A percentile compares a stretch with the other conserved stretches of the same genome.
Evolutionary conservation across 2,329 filamentous ascomycete genomes (phyloP).

Genomic region (Penicillium polonicum): DNA sequence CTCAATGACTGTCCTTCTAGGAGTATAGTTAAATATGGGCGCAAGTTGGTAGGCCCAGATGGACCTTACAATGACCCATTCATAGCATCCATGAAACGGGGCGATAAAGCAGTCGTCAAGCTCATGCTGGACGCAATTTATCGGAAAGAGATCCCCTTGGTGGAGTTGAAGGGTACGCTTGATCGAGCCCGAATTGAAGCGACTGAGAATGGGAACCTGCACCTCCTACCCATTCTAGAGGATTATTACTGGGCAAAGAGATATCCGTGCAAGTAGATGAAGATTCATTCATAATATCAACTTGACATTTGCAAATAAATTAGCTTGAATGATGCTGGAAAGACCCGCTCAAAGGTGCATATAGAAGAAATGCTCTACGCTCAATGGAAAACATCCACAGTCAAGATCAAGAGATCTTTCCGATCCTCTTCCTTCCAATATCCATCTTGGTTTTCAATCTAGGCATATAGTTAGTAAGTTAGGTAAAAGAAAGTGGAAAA

Average conservation of each 20-base stretch:
- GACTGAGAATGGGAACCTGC: background rate
- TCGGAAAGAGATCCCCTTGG: background rate
- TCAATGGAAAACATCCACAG: background rate
- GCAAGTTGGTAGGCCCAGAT: background rate
- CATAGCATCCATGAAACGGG: background rate
- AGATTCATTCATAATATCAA: background rate
- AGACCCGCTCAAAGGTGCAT: background rate
- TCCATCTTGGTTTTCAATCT: conserved; percentile 48
- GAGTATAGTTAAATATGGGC: background rate
- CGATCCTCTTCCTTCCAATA: conserved; percentile 48
- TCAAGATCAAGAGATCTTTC: conserved; percentile 44
- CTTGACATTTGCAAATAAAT: background rate
- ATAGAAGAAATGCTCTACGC: background rate
- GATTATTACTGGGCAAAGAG: background rate
- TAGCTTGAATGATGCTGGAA: background rate
- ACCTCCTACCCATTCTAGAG: background rate
- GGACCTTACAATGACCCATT: background rate
- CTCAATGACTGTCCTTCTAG: too few species aligned
- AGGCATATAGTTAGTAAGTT: conserved; percentile 17
- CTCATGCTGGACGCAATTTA: background rate
- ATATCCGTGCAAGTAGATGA: background rate
- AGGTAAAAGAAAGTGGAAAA: background rate
- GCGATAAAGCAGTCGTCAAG: background rate
- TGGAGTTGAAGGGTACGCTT: background rate
- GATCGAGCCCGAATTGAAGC: background rate